Base-by-base conservation (phyloP, 2,329 filamentous ascomycete species). In the Arthrobotrys musiformis region DNA sequence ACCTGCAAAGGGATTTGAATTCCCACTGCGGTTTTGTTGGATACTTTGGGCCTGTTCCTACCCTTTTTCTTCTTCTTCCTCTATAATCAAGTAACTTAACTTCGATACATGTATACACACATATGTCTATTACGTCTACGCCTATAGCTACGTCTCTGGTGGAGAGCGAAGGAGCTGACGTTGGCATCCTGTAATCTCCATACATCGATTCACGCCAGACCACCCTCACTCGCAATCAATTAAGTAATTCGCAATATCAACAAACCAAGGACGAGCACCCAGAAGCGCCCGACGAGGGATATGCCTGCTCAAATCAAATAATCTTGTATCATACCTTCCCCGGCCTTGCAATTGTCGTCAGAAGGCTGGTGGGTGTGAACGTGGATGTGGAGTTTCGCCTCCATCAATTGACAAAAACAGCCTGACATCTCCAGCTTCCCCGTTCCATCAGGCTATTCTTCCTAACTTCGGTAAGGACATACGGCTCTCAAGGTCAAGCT, bases 401-500 rank as follows among this genome's bases (percentile, higher is more conserved):
- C 48, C 17, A 19, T n/a, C n/a, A n/a, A n/a, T n/a, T n/a, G n/a
- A n/a, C n/a, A n/a, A n/a, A n/a, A n/a, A n/a, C n/a, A 28, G 37
- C 44, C 62, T 56, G 22, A 30, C 46, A 58, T 30, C 30, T 58
- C 35, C 33, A 44, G 26, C 33, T 48, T 37, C 17, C 40, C 46
- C 52, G 22, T 44, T n/a, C 37, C 37, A 28, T 52, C 50, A 70
- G 67, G 50, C 67, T 70, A 70, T 58, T 58, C 54, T 58, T 40
- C 30, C 54, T 35, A 15, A 13, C 13, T 33, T 73, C 52, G 60
- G 60, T 52, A 73, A 64, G 42, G 48, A 15, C 35, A 58, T 50
- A 72, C 68, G 68, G 60, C 67, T 63, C n/a, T n/a, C n/a, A n/a
- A n/a, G n/a, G n/a, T n/a, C 68, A 58, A 64, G 33, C 68, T 54